phyloP scores from a whole-genome alignment of 2,329 filamentous ascomycete species.

The Neopestalotiopsis sp. region DNA sequence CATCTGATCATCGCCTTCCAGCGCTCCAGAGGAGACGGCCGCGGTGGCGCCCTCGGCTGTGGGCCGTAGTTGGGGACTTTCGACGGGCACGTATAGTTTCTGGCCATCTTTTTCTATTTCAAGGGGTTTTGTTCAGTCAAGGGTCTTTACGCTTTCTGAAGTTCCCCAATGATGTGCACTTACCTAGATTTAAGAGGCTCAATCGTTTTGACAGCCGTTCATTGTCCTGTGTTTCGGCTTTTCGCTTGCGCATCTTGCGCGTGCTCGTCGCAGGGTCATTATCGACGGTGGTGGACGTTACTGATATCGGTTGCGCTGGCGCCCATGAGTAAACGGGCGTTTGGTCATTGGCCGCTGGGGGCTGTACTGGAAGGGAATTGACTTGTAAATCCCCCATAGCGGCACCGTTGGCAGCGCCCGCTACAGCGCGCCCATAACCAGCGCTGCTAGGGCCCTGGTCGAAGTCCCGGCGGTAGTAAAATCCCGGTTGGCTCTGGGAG shows the following conservation, averaged over 20 bases:
- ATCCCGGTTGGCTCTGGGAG: conserved; percentile 8
- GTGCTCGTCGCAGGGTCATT: conserved; percentile 22
- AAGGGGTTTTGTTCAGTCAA: not conserved
- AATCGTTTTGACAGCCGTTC: conserved; percentile 85
- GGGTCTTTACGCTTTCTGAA: conserved; percentile 5
- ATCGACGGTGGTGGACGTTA: conserved; percentile 16
- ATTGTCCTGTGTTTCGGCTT: conserved; percentile 64
- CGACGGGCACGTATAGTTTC: conserved; percentile 71
- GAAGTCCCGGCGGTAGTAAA: not conserved
- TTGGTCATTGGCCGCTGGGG: not conserved
- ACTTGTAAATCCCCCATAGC: conserved; percentile 3
- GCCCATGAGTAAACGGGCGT: not conserved
- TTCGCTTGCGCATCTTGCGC: conserved; percentile 59
- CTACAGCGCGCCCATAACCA: too few relatives aligned
- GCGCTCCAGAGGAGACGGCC: conserved; percentile 22
- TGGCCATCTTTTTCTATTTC: conserved; percentile 63
- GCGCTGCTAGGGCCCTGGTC: not conserved
- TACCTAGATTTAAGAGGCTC: conserved; percentile 83
- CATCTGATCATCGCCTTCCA: conserved; percentile 73
- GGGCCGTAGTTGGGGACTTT: conserved; percentile 45
- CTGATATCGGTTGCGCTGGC: not conserved
- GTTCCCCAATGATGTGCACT: conserved; percentile 31
- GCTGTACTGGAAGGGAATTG: not conserved
- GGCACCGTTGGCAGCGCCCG: not conserved
- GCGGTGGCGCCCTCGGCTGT: conserved; percentile 23